These are phyloP conservation scores for Puccinia polysora DNA, from an alignment of 1,284 basidiomycete genomes.

Conservation along the genomic window DNA sequence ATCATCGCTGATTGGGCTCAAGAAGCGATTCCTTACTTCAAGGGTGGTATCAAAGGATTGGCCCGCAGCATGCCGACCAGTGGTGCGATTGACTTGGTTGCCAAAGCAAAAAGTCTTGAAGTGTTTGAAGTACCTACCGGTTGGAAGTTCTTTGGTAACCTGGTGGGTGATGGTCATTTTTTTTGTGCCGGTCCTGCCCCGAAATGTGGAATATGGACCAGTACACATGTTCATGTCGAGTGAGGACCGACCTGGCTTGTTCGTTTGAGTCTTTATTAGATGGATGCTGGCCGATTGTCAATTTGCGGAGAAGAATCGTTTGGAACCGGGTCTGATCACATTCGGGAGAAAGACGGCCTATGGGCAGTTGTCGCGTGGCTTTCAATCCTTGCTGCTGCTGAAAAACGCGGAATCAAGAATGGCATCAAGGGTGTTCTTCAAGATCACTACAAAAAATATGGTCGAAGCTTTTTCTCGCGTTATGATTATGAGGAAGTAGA, in stretches of 20 bases:
- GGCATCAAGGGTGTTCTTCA: constrained; percentile 85
- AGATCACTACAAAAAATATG: constrained; percentile 84
- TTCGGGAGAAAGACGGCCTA: constrained; percentile 96
- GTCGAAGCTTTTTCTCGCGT: constrained; percentile 71
- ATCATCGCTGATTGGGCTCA: constrained; percentile 97
- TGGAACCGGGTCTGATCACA: constrained; percentile 98
- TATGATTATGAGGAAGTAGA: constrained; percentile 99
- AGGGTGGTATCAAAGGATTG: constrained; percentile 86
- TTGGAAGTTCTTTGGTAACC: constrained; percentile 99
- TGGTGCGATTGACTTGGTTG: constrained; percentile 93
- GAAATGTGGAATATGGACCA: background rate
- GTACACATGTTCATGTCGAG: no score
- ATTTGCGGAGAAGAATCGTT: constrained; percentile 99
- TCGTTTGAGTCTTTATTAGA: no score
- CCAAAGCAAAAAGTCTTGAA: constrained; percentile 86
- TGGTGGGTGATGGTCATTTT: constrained; percentile 53
- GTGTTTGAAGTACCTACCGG: constrained; percentile 96
- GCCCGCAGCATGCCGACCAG: constrained; percentile 96
- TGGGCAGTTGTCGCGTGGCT: constrained; percentile 99
- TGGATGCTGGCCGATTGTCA: constrained; percentile 94
- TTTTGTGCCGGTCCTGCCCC: background rate
- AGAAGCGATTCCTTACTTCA: constrained; percentile 92
- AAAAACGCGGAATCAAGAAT: constrained; percentile 67
- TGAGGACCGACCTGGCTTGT: no score
- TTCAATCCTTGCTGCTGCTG: constrained; percentile 90